A percentile compares a stretch with the other conserved stretches of the same genome.
phyloP scores from a whole-genome alignment of 371 early-diverging fungal genomes.

The Mucor plumbeus region DNA sequence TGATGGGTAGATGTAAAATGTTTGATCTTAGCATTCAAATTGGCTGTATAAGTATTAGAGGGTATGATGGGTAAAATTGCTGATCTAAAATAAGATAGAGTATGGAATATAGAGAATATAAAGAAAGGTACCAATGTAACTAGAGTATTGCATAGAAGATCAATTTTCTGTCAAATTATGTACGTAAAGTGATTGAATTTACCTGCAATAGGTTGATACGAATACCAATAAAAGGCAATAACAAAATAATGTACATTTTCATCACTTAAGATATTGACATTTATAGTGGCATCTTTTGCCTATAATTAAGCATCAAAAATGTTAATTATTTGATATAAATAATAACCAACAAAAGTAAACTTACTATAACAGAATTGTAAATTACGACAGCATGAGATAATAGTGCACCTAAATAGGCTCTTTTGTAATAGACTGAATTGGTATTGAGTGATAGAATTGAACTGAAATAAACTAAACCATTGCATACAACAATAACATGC shows the following conservation, averaged over 20 bases:
- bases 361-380: slow-evolving; percentile 82
- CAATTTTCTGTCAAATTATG: neutral
- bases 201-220: slow-evolving; percentile 76
- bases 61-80: slow-evolving; percentile 7
- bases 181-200: slow-evolving; percentile 13
- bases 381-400: slow-evolving; percentile 83
- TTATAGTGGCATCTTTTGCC: slow-evolving; percentile 3
- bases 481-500: slow-evolving; percentile 42
- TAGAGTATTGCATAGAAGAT: slow-evolving; percentile 29
- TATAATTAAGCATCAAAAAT: neutral
- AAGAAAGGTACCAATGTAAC: slow-evolving; percentile 83
- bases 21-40: slow-evolving; percentile 46
- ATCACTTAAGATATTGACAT: slow-evolving; percentile 63
- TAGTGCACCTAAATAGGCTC: slow-evolving; percentile 75
- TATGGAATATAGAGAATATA: slow-evolving; percentile 85
- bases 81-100: slow-evolving; percentile 61
- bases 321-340: neutral
- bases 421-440: slow-evolving; percentile 52
- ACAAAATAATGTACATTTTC: slow-evolving; percentile 91
- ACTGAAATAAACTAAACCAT: slow-evolving; percentile 42
- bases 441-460: slow-evolving; percentile 46
- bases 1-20: slow-evolving; percentile 70
- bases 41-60: slow-evolving; percentile 9
- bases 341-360: slow-evolving; percentile 4
- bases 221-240: slow-evolving; percentile 81